These are phyloP conservation scores for Ormosia semicastrata DNA, from an alignment of 306 rosid genomes.

Conservation along the genomic window DNA sequence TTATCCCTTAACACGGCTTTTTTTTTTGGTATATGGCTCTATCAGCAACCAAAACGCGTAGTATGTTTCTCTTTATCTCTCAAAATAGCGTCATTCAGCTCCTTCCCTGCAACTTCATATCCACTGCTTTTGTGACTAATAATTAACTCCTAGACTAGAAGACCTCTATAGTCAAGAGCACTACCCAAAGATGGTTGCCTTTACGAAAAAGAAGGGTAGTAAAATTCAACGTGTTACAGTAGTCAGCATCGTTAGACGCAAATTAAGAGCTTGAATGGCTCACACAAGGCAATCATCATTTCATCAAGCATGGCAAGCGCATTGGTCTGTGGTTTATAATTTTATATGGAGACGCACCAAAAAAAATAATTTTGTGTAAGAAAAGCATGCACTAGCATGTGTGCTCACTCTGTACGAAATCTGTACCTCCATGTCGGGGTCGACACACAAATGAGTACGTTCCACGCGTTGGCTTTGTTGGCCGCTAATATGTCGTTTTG, in stretches of 20 bases:
- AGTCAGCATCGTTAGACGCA: background rate
- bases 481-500: background rate
- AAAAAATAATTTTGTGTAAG: no score
- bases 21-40: slow-evolving; percentile 20
- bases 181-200: background rate
- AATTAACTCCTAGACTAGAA: background rate
- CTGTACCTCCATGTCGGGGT: background rate
- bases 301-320: slow-evolving; percentile 7
- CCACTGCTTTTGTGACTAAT: background rate
- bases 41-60: slow-evolving; percentile 20
- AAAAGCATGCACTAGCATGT: background rate
- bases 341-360: no score
- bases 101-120: background rate
- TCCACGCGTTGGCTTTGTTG: background rate
- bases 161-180: background rate
- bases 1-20: background rate
- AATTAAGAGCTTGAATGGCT: background rate
- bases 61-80: background rate
- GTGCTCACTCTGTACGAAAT: background rate
- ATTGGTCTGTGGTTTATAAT: background rate
- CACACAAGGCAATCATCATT: background rate
- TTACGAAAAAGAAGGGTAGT: background rate
- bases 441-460: background rate
- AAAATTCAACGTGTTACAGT: background rate
- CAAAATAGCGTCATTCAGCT: background rate